Percentiles rank a stretch among this genome's conserved stretches.
These are phyloP conservation scores for Pyronema domesticum DNA, from an alignment of 495 filamentous ascomycete species.

Conservation along the genomic window DNA sequence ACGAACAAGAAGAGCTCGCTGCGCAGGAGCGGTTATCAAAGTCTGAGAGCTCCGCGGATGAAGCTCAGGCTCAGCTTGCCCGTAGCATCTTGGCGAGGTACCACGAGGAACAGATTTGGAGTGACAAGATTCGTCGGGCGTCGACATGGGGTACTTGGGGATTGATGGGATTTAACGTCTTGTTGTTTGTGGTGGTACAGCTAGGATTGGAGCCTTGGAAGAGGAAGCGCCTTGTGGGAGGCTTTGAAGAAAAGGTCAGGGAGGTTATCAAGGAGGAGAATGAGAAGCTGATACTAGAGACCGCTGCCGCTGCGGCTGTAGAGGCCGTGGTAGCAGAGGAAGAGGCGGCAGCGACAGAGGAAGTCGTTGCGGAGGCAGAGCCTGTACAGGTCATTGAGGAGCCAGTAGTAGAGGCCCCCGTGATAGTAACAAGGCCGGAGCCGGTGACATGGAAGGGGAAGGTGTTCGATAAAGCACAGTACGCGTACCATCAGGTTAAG, in stretches of 20 bases:
- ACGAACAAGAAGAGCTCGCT: conserved; percentile 70
- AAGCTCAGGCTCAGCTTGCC: conserved; percentile 52
- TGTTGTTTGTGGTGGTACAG: conserved; percentile 76
- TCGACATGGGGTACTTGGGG: conserved; percentile 98
- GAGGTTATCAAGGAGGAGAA: conserved; percentile 52
- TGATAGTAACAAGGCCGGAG: not conserved
- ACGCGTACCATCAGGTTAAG: not conserved
- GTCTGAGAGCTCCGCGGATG: conserved; percentile 61
- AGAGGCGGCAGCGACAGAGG: not conserved
- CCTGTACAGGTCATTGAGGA: conserved; percentile 4
- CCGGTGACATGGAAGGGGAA: not conserved
- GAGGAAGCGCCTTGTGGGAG: conserved; percentile 55
- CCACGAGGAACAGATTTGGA: conserved; percentile 99
- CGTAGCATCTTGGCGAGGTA: conserved; percentile 72
- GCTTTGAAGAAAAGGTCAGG: conserved; percentile 61
- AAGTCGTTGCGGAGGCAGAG: not conserved
- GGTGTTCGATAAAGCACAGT: not conserved
- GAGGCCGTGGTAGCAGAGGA: conserved; percentile 11
- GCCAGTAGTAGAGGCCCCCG: not conserved
- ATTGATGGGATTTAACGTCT: conserved; percentile 86
- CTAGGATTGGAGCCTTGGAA: conserved; percentile 92
- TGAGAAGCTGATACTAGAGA: conserved; percentile 15
- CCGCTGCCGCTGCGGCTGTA: not conserved
- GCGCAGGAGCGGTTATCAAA: conserved; percentile 52
- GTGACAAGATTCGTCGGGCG: conserved; percentile 88